Evolutionary conservation across 345 rosid genomes (phyloP).

Genomic region (Pseudoturritis turrita): DNA sequence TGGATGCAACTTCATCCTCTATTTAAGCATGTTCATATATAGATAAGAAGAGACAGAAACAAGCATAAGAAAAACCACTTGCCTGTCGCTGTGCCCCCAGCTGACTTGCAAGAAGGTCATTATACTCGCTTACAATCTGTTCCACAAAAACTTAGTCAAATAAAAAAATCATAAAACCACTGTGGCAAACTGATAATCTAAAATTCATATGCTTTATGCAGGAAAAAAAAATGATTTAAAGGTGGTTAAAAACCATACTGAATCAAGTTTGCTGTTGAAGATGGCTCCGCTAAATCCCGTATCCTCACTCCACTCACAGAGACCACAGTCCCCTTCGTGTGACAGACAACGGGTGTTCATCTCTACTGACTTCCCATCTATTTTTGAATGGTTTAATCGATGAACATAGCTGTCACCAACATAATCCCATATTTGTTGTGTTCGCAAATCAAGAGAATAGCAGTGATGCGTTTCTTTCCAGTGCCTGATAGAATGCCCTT

Average conservation of each 20-base stretch:
- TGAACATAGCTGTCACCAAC: slow-evolving; percentile 94
- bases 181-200: neutral
- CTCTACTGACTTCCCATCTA: slow-evolving; percentile 68
- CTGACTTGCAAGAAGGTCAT: slow-evolving; percentile 80
- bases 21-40: slow-evolving; percentile 2
- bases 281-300: slow-evolving; percentile 75
- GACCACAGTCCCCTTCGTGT: slow-evolving; percentile 59
- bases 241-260: slow-evolving; percentile 42
- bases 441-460: slow-evolving; percentile 81
- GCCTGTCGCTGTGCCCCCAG: slow-evolving; percentile 82
- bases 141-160: neutral
- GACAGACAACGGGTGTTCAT: slow-evolving; percentile 51
- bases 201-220: neutral
- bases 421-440: slow-evolving; percentile 97
- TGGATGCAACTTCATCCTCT: slow-evolving; percentile 1
- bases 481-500: slow-evolving; percentile 83
- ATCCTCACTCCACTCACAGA: slow-evolving; percentile 71
- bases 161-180: neutral
- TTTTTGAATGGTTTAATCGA: slow-evolving; percentile 85
- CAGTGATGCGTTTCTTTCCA: slow-evolving; percentile 91
- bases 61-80: slow-evolving; percentile 16
- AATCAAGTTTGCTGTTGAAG: slow-evolving; percentile 84
- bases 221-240: neutral
- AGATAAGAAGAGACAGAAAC: neutral
- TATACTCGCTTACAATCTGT: slow-evolving; percentile 83